Base-by-base conservation (phyloP, 257 asterid species). In the Solanum gracilifrons region DNA sequence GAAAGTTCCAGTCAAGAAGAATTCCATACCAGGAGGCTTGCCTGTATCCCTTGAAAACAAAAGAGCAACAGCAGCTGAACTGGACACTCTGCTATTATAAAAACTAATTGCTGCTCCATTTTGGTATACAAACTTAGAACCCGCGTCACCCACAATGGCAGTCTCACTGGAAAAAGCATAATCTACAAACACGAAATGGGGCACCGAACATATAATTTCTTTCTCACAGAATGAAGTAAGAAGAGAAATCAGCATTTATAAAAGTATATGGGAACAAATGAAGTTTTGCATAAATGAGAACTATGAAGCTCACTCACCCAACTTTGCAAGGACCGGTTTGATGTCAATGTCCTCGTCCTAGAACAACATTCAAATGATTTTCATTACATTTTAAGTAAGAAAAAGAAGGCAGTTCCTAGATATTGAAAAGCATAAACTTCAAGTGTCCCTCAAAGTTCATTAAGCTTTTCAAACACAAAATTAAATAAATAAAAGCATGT, bases 141-240 rank as follows among this genome's bases (percentile, higher is more conserved):
- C 92, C 29, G 92, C 92, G 74, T 93, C 96, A 86, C 99, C 99
- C 88, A 94, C 93, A 90, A 96, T 86, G 66, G 33, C 66, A 43
- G 98, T 96, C 86, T 91, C 98, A 83, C 69, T 86, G 46, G 98
- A 51, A 87, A 96, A 94, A 84, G 95, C 93, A 88, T 87, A 90
- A 85, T 94, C 99, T 94, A 90, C 86, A 75, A 88, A 88, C 72
- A 85, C 15, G 23, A 39, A 20, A 39, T 36, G 39, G 41, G 33
- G 64, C 76, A 76, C 83, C 25, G 88, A 13, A 66, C 82, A 5
- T 55, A 80, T 32, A 4, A 71, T 86, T 66, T 80, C 12, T 74
- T 79, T 39, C 69, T 36, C 80, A 88, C 62, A 85, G 55, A 73
- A 43, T 31, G 1, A 72, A 27, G 31, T 58, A 58, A 21, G 27